Evolutionary conservation across 306 rosid genomes (phyloP).

Genomic region (Cucumis cinereus): DNA sequence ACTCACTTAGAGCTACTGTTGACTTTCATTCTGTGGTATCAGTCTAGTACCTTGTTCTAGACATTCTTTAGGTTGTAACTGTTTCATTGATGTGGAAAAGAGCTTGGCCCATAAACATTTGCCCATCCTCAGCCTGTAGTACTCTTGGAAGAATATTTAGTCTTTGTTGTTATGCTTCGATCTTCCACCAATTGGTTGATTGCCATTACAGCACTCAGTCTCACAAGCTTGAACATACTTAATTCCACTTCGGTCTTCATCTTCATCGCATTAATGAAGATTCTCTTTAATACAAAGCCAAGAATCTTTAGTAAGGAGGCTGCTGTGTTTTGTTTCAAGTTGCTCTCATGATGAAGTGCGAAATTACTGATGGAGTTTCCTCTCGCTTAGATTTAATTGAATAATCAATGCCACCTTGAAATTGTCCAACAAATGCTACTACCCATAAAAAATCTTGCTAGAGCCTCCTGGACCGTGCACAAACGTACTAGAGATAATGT

Average conservation of each 20-base stretch:
- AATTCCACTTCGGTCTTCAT: not conserved
- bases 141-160: not conserved
- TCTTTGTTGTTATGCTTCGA: not conserved
- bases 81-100: not conserved
- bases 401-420: not conserved
- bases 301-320: not conserved
- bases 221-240: not conserved
- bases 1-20: not conserved
- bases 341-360: not conserved
- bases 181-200: not conserved
- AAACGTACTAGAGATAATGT: not conserved
- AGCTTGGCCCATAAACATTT: not conserved
- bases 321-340: not conserved
- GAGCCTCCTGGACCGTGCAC: not conserved
- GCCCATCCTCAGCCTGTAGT: not conserved
- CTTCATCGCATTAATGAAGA: not conserved
- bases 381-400: not conserved
- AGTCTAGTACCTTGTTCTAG: not conserved
- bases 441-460: not conserved
- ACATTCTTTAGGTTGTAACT: not conserved
- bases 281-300: not conserved
- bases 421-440: not conserved
- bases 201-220: not conserved
- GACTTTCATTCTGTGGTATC: not conserved
- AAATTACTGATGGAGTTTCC: not conserved